These are phyloP conservation scores for Diaporthe batatas DNA, from an alignment of 2,329 filamentous ascomycete species.

Conservation along the genomic window DNA sequence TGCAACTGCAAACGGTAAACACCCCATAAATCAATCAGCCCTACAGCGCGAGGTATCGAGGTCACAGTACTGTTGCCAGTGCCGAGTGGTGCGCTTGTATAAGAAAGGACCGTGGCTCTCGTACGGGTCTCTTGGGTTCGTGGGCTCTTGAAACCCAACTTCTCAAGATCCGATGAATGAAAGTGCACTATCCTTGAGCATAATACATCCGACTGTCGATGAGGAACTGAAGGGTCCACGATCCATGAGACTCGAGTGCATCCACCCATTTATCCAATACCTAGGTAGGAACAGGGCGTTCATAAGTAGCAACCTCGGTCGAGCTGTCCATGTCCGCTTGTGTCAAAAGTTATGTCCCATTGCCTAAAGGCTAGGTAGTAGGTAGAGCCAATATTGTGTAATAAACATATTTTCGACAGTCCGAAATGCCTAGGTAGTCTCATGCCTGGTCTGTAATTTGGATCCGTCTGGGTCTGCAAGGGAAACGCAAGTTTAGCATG, in stretches of 20 bases:
- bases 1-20: background rate
- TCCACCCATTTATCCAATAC: background rate
- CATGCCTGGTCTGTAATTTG: background rate
- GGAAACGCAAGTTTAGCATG: too few species aligned
- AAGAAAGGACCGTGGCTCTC: too few species aligned
- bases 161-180: background rate
- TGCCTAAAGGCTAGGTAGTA: background rate
- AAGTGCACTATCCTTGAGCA: background rate
- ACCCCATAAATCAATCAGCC: background rate
- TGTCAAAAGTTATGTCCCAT: background rate
- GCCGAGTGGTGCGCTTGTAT: background rate
- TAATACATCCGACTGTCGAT: background rate
- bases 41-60: background rate
- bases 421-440: background rate
- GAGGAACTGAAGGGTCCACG: background rate
- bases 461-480: too few species aligned
- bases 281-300: too few species aligned
- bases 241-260: background rate
- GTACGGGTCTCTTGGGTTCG: too few species aligned
- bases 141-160: background rate
- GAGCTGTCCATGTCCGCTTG: background rate
- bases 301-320: background rate
- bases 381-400: background rate
- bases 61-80: background rate
- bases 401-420: background rate